Percentiles rank a stretch among this genome's conserved stretches.
Evolutionary conservation across 2,329 filamentous ascomycete species (phyloP).

Genomic region (Xylaria sp.): DNA sequence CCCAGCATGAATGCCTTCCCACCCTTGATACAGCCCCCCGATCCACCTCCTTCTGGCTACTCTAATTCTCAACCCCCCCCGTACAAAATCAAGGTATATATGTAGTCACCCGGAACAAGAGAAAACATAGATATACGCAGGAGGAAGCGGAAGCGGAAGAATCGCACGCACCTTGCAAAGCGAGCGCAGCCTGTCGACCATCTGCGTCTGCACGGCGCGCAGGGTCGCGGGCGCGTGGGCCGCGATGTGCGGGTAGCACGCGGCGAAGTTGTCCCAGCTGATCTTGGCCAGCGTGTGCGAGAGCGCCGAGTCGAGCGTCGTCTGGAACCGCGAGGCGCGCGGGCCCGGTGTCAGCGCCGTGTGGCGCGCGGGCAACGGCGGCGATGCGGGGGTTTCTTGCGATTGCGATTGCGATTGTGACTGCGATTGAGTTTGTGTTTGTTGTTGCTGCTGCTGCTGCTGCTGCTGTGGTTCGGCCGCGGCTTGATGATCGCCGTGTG

Average conservation of each 20-base stretch:
- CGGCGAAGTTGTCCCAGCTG: slow-evolving; percentile 66
- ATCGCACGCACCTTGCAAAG: slow-evolving; percentile 60
- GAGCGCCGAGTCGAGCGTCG: slow-evolving; percentile 65
- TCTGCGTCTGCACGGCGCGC: slow-evolving; percentile 66
- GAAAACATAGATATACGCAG: too few relatives aligned
- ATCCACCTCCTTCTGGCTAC: too few relatives aligned
- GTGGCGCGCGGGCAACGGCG: slow-evolving; percentile 54
- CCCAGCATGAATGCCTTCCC: too few relatives aligned
- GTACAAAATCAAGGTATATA: too few relatives aligned
- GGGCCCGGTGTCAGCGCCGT: slow-evolving; percentile 63
- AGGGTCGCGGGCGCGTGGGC: slow-evolving; percentile 62
- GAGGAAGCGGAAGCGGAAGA: neutral
- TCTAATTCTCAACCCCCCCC: too few relatives aligned
- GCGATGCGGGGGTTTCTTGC: slow-evolving; percentile 34
- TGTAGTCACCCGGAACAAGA: too few relatives aligned
- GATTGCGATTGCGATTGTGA: slow-evolving; percentile 25
- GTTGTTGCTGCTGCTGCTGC: slow-evolving; percentile 6
- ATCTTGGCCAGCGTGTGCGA: slow-evolving; percentile 66
- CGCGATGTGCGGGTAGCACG: slow-evolving; percentile 72
- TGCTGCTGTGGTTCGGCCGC: slow-evolving; percentile 10
- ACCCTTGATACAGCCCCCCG: too few relatives aligned
- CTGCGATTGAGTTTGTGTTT: slow-evolving; percentile 3
- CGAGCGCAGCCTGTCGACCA: slow-evolving; percentile 65
- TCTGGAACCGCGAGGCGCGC: slow-evolving; percentile 65
- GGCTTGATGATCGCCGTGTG: slow-evolving; percentile 1